Evolutionary conservation across 2,329 filamentous ascomycete genomes (phyloP).

Genomic region (Aspergillus tanneri): DNA sequence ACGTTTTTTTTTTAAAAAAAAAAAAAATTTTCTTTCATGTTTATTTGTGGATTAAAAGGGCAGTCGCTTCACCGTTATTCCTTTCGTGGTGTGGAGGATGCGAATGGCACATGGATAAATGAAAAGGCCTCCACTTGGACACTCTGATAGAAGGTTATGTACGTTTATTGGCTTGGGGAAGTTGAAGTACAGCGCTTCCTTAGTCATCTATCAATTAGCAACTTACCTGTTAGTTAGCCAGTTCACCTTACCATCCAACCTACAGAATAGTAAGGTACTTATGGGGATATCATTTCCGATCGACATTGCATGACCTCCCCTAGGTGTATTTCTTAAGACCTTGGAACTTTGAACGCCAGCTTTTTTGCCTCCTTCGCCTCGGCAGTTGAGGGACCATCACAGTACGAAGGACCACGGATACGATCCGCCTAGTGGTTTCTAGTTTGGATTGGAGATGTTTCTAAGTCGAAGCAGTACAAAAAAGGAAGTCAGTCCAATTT

Average conservation of each 20-base stretch:
- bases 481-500: not conserved
- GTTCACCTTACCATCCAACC: no score
- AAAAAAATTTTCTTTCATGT: not conserved
- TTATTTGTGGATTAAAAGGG: not conserved
- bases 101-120: not conserved
- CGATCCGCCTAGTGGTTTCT: not conserved
- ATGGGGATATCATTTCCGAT: constrained; percentile 19
- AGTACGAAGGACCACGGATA: constrained; percentile 8
- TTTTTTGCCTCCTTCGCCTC: constrained; percentile 5
- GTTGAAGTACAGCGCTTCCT: no score
- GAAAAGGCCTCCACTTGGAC: no score
- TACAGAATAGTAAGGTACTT: not conserved
- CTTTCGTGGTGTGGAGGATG: no score
- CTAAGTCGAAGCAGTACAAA: not conserved
- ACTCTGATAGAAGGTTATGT: no score
- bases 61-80: not conserved
- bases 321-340: constrained; percentile 15
- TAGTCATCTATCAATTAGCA: no score
- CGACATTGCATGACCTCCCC: constrained; percentile 34
- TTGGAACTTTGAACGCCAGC: not conserved
- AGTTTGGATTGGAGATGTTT: not conserved
- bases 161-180: no score
- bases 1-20: constrained; percentile 10
- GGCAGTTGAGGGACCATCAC: constrained; percentile 3
- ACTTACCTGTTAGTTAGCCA: not conserved